Base-by-base conservation (phyloP, 768 basidiomycete genomes). In the Daedalea quercina region DNA sequence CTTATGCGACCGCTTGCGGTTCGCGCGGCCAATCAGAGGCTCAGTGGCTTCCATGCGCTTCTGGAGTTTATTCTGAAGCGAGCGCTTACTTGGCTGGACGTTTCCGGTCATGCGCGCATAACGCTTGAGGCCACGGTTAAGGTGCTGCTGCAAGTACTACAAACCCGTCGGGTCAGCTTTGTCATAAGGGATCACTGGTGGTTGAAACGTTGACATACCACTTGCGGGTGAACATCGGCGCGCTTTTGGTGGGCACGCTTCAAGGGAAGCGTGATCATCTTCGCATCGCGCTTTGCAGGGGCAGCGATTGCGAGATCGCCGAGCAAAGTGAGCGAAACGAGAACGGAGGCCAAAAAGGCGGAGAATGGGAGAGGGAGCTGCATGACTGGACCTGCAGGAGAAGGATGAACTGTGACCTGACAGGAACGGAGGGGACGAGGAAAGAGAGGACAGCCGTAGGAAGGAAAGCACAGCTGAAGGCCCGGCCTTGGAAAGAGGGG, bases 61-160 rank as follows among this genome's bases (percentile, higher is more conserved):
- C 51, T 69, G 62, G 40, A 83, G 63, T 53, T 71, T 75, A 8
- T 58, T 68, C 35, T 70, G 66, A 48, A 87, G 75, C 15, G 75
- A 70, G 23, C 71, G 69, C 13, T 70, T 70, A 20, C 77, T 71
- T 6, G 83, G 84, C 8, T 63, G 74, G 20, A 69, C 68, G 35
- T 76, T 78, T 13, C 84, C 80, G 3, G 79, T 79, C 81, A 90
- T 85, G 46, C 76, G 81, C 8, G 87, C 85, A 47, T 82, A 75
- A 49, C 87, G 84, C 52, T 73, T 76, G 50, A 78, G 69, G 49
- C 76, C 74, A 47, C 80, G 82, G 66, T 88, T 90, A 56, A 85
- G 77, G 60, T 82, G 75, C 66, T 85, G 87, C 65, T 89, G 86
- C 31, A 83, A 67, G 43, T 76, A 65, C 88, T 90, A 61, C 23